A percentile compares a stretch with the other conserved stretches of the same genome.
These are phyloP conservation scores for Botrytis elliptica DNA, from an alignment of 2,329 filamentous ascomycete species.

Conservation along the genomic window DNA sequence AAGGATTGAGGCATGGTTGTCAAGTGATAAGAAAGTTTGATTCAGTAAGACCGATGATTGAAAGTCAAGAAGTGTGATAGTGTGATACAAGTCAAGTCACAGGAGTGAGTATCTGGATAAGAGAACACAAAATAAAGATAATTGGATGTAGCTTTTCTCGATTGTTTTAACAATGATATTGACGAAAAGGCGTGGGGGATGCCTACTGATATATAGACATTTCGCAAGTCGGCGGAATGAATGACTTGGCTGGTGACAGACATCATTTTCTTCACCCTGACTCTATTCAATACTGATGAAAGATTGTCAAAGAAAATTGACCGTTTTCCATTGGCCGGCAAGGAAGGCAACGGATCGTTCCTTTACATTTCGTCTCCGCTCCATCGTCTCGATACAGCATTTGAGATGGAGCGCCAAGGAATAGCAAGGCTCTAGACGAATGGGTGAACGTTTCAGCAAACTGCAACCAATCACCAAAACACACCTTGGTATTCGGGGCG, in stretches of 20 bases:
- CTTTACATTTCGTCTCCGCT: background rate
- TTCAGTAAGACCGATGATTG: background rate
- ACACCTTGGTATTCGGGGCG: background rate
- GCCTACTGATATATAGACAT: slow-evolving; percentile 6
- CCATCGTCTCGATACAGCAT: slow-evolving; percentile 3
- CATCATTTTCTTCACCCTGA: background rate
- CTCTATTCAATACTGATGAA: background rate
- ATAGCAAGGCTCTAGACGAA: background rate
- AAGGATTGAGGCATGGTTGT: slow-evolving; percentile 18
- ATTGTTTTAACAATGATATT: background rate
- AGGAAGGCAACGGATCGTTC: background rate
- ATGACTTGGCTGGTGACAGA: background rate
- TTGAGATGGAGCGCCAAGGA: background rate
- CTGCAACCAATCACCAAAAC: background rate
- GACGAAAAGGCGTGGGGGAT: background rate
- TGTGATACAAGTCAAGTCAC: background rate
- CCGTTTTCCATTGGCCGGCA: background rate
- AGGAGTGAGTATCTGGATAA: background rate
- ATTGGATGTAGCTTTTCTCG: background rate
- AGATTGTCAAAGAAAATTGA: background rate
- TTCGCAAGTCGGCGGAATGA: background rate
- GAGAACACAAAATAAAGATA: background rate
- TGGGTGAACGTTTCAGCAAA: background rate
- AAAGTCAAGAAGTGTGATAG: background rate
- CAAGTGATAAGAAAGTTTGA: background rate